These are phyloP conservation scores for Fusarium guadeloupense DNA, from an alignment of 2,329 filamentous ascomycete species.

Conservation along the genomic window DNA sequence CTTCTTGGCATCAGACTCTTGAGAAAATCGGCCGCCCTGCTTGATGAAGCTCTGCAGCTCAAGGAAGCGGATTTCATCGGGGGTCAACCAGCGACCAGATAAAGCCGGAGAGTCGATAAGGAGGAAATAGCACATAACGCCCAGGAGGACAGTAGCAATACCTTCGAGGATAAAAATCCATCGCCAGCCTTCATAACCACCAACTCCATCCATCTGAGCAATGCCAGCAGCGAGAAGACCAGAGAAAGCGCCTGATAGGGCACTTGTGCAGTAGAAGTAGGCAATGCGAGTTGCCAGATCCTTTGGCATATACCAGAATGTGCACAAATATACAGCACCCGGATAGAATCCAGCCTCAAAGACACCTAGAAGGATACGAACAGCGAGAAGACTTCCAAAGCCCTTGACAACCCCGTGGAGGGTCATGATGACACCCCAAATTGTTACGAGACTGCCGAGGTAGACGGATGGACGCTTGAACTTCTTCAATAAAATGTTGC, in stretches of 20 bases:
- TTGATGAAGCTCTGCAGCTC: too few species aligned
- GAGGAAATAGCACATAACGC: constrained; percentile 48
- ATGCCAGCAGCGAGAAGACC: constrained; percentile 76
- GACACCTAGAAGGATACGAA: constrained; percentile 69
- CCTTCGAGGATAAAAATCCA: constrained; percentile 78
- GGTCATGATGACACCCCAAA: constrained; percentile 60
- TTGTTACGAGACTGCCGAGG: constrained; percentile 78
- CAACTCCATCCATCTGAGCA: constrained; percentile 72
- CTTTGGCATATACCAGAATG: constrained; percentile 66
- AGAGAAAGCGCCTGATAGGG: constrained; percentile 79
- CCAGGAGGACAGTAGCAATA: constrained; percentile 73
- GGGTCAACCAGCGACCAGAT: too few species aligned
- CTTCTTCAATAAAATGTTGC: constrained; percentile 78
- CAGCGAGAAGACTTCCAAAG: constrained; percentile 56
- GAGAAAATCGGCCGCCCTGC: too few species aligned
- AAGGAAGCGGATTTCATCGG: too few species aligned
- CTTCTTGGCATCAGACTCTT: too few species aligned
- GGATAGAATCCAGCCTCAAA: constrained; percentile 73
- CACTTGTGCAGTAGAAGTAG: constrained; percentile 84
- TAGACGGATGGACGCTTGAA: constrained; percentile 74
- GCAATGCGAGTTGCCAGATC: constrained; percentile 66
- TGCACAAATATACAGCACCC: constrained; percentile 67
- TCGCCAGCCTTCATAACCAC: constrained; percentile 66
- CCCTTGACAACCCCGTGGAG: constrained; percentile 61
- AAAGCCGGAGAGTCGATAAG: too few species aligned